Evolutionary conservation across 78 protist genomes (phyloP), one percentile per base, ranked within the genome.

Genomic region (Neovahlkampfia damariscottae): DNA sequence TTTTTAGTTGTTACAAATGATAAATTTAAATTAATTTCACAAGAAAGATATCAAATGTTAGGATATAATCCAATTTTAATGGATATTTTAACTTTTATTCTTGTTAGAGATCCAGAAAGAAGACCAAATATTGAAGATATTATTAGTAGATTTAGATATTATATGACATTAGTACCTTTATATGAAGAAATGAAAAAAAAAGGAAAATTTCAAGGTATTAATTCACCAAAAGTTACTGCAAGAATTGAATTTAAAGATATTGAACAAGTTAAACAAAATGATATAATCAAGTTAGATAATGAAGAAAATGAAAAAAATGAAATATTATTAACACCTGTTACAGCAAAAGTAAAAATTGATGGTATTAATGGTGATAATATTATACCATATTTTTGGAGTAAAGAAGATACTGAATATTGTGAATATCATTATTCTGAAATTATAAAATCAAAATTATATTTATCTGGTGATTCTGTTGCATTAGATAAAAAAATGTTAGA

Each of bases 71-170:
- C 81, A 0, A 86, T 82, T 2, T 73, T 90, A 29, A 37, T 79
- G 10, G 91, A 83, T 3, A 84, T 87, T 39, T 59, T 90, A 37
- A 86, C 80, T 2, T 82, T 32, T 38, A 83, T 85, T 10, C 88
- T 90, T 58, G 69, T 88, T n/a, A 80, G 94, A 28, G 88, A 90
- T 62, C 94, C 91, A 8, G 39, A 80, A 74, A 72, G 76, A 37
- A 38, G 93, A 29, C 93, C 89, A 29, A 69, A 85, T 0, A 36
- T 88, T 3, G 36, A 71, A 3, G 92, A 88, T 37, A 35, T 88
- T 9, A 34, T 79, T 8, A 19, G 19, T 19, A 69, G 19, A 19
- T 69, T 69, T 19, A 69, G 28, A 30, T 10, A 69, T 28, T 30
- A 19, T 19, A 50, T 50, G 34, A 50, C 19, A 50, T 19, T 19